Conservation (phyloP, 1,284 basidiomycete species). For the Meira nashicola region DNA sequence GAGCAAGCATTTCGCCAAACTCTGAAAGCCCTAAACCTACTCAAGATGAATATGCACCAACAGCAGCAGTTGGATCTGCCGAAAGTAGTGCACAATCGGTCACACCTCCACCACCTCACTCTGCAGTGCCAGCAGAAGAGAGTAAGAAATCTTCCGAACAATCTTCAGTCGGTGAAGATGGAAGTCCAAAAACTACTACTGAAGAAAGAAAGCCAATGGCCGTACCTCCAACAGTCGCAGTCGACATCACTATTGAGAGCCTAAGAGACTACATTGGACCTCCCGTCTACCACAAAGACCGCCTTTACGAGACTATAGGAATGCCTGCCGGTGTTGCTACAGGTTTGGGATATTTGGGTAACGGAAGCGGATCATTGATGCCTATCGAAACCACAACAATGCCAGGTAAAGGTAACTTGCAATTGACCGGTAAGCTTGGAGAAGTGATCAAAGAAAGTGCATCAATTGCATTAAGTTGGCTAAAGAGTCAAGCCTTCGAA, state of each 20-base stretch:
- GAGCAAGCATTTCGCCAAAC: neutral
- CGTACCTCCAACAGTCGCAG: constrained; percentile 73
- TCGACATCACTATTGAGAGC: constrained; percentile 78
- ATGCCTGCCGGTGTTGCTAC: constrained; percentile 87
- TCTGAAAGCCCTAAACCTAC: constrained; percentile 5
- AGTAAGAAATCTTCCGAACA: too few relatives aligned
- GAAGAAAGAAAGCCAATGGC: constrained; percentile 72
- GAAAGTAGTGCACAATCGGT: constrained; percentile 51
- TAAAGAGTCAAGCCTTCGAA: constrained; percentile 81
- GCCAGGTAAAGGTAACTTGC: constrained; percentile 62
- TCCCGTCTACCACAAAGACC: constrained; percentile 88
- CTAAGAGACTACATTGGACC: constrained; percentile 95
- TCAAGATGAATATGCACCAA: constrained; percentile 5
- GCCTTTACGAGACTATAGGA: constrained; percentile 69
- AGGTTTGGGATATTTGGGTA: constrained; percentile 89
- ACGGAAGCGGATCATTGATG: constrained; percentile 94
- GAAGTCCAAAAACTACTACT: constrained; percentile 63
- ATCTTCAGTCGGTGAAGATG: constrained; percentile 15
- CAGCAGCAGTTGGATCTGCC: constrained; percentile 18
- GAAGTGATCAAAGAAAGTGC: constrained; percentile 96
- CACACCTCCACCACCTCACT: constrained; percentile 19
- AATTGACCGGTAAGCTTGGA: constrained; percentile 92
- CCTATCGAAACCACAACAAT: constrained; percentile 68
- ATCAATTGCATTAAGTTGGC: constrained; percentile 87
- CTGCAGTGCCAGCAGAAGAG: constrained; percentile 15